A percentile compares a stretch with the other conserved stretches of the same genome.
phyloP scores from a whole-genome alignment of 2,329 filamentous ascomycete species.

The Diaporthe longicolla region DNA sequence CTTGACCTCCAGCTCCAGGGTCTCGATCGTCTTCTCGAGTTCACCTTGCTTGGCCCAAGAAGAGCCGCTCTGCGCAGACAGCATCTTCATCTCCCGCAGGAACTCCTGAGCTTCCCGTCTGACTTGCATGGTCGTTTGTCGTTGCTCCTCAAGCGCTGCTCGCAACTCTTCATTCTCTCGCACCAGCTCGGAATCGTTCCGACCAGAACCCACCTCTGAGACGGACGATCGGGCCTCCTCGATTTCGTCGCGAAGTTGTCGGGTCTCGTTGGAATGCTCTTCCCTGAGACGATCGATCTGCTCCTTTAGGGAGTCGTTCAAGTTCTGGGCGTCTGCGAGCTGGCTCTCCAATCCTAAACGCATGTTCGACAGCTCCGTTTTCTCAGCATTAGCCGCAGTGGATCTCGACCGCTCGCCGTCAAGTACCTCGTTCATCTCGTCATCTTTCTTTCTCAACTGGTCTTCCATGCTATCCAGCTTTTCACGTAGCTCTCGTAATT shows the following conservation, averaged over 20 bases:
- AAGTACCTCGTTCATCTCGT: constrained; percentile 73
- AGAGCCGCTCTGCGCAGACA: constrained; percentile 84
- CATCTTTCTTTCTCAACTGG: constrained; percentile 76
- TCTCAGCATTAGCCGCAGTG: constrained; percentile 71
- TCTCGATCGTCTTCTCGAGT: constrained; percentile 80
- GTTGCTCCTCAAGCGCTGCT: constrained; percentile 77
- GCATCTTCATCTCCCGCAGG: constrained; percentile 87
- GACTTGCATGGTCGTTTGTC: constrained; percentile 88
- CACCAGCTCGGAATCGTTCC: constrained; percentile 68
- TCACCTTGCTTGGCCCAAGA: constrained; percentile 87
- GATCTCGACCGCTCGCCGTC: constrained; percentile 70
- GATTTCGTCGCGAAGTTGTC: constrained; percentile 74
- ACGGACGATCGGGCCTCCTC: constrained; percentile 62
- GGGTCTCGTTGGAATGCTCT: constrained; percentile 75
- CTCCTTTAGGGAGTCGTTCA: constrained; percentile 84
- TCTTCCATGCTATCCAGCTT: constrained; percentile 81
- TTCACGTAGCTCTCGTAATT: constrained; percentile 80
- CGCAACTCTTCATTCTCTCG: constrained; percentile 79
- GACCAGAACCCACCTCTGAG: constrained; percentile 45
- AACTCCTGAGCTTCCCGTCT: constrained; percentile 86
- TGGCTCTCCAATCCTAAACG: constrained; percentile 79
- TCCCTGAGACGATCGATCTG: constrained; percentile 82
- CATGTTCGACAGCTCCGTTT: constrained; percentile 78
- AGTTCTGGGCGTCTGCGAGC: constrained; percentile 78
- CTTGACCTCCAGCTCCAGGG: constrained; percentile 85